These are phyloP conservation scores for Xanthoconium separans DNA, from an alignment of 1,284 basidiomycete species.

Conservation along the genomic window DNA sequence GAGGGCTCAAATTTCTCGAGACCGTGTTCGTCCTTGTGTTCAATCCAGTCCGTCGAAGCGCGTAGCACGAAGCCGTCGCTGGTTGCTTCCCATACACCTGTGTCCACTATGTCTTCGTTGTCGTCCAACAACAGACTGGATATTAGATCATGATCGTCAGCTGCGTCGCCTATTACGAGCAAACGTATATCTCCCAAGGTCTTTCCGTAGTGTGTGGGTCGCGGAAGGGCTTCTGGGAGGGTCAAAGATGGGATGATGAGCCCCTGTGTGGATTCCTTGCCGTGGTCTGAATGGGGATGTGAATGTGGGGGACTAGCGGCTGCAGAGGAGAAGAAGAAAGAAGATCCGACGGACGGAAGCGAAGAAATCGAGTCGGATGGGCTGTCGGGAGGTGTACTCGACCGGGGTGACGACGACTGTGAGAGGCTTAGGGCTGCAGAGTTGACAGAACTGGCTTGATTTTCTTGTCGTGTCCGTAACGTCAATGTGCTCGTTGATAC, in stretches of 20 bases:
- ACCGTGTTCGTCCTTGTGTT: constrained; percentile 60
- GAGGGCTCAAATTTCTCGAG: constrained; percentile 62
- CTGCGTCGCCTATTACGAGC: constrained; percentile 48
- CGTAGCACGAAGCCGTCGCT: constrained; percentile 41
- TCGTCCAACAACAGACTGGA: constrained; percentile 50
- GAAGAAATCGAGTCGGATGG: constrained; percentile 66
- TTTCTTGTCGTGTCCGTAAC: constrained; percentile 26
- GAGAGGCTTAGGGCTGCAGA: constrained; percentile 25
- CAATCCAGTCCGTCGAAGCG: constrained; percentile 69
- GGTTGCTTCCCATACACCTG: constrained; percentile 52
- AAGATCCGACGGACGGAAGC: constrained; percentile 69
- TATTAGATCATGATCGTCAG: constrained; percentile 30
- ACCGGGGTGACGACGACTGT: constrained; percentile 45
- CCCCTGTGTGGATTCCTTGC: constrained; percentile 45
- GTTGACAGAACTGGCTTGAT: constrained; percentile 33
- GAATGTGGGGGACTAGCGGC: constrained; percentile 53
- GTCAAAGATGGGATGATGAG: constrained; percentile 71
- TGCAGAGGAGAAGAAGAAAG: constrained; percentile 72
- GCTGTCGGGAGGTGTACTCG: constrained; percentile 52
- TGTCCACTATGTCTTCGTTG: constrained; percentile 64
- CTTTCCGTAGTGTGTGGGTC: constrained; percentile 62
- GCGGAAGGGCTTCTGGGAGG: constrained; percentile 55
- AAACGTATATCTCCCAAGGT: constrained; percentile 59
- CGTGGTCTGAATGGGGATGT: constrained; percentile 43
- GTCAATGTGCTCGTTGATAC: constrained; percentile 27